phyloP scores from a whole-genome alignment of 2,329 filamentous ascomycete species.

The Claviceps citrina region DNA sequence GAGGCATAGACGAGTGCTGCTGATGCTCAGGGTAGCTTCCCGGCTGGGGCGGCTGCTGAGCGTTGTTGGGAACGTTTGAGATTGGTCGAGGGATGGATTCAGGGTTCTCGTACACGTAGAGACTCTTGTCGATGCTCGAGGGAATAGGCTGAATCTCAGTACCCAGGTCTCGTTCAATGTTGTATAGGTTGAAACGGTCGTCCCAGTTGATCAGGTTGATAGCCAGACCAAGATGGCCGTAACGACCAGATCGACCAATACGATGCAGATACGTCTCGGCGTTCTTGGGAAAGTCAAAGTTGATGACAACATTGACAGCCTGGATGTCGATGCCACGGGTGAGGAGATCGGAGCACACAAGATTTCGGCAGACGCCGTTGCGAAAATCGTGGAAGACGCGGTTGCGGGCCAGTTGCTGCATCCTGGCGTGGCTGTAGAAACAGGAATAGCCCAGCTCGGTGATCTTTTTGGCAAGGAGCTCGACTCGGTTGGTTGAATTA shows the following conservation, averaged over 20 bases:
- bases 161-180: constrained; percentile 91
- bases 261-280: constrained; percentile 97
- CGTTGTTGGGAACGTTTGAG: constrained; percentile 29
- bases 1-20: constrained; percentile 8
- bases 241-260: constrained; percentile 92
- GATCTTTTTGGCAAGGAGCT: constrained; percentile 96
- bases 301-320: constrained; percentile 98
- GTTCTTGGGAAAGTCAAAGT: constrained; percentile 99
- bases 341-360: constrained; percentile 92
- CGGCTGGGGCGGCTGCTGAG: constrained; percentile 18
- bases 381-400: constrained; percentile 99
- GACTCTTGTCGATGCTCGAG: constrained; percentile 82
- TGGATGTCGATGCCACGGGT: constrained; percentile 99
- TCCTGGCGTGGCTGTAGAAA: constrained; percentile 97
- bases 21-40: constrained; percentile 8
- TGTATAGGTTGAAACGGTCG: constrained; percentile 95
- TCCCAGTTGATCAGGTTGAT: constrained; percentile 99
- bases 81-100: constrained; percentile 82
- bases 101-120: constrained; percentile 95
- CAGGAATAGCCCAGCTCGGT: constrained; percentile 98
- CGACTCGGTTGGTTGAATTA: constrained; percentile 96
- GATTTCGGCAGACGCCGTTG: constrained; percentile 91
- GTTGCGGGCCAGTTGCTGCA: constrained; percentile 93
- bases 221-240: constrained; percentile 89
- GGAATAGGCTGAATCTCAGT: constrained; percentile 98